Conservation (phyloP, 495 filamentous ascomycete genomes). For the Talaromyces proteolyticus region DNA sequence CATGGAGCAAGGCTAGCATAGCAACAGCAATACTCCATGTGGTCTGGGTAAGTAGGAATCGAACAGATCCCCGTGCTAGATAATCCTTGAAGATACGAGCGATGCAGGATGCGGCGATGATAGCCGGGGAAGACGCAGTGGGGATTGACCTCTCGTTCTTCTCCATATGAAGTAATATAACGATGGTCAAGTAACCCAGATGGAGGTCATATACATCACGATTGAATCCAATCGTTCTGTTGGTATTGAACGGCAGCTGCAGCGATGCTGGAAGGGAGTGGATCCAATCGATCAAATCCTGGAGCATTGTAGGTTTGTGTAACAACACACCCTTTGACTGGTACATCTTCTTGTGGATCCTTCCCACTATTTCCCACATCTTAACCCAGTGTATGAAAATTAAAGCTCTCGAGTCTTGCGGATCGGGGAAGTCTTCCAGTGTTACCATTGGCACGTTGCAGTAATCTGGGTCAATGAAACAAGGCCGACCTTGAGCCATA, state of each 20-base stretch:
- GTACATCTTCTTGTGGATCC: slow-evolving; percentile 14
- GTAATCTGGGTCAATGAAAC: slow-evolving; percentile 28
- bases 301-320: slow-evolving; percentile 15
- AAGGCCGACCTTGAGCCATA: slow-evolving; percentile 28
- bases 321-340: slow-evolving; percentile 10
- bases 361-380: slow-evolving; percentile 26
- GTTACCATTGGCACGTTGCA: slow-evolving; percentile 23
- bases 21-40: slow-evolving; percentile 31
- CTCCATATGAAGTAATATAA: slow-evolving; percentile 29
- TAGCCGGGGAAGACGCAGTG: slow-evolving; percentile 24
- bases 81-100: slow-evolving; percentile 26
- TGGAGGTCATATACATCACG: slow-evolving; percentile 29
- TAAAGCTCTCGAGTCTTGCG: slow-evolving; percentile 17
- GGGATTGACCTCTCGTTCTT: slow-evolving; percentile 20
- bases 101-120: slow-evolving; percentile 28
- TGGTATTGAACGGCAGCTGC: slow-evolving; percentile 18
- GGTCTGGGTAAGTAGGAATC: slow-evolving; percentile 29
- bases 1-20: slow-evolving; percentile 27
- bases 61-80: slow-evolving; percentile 21
- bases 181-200: slow-evolving; percentile 27
- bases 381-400: slow-evolving; percentile 28
- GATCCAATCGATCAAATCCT: slow-evolving; percentile 25
- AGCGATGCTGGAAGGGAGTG: slow-evolving; percentile 20
- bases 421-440: slow-evolving; percentile 20
- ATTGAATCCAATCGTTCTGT: slow-evolving; percentile 20